phyloP scores from a whole-genome alignment of 1,139 yeast species.

The Zygosaccharomyces pseudobailii region DNA sequence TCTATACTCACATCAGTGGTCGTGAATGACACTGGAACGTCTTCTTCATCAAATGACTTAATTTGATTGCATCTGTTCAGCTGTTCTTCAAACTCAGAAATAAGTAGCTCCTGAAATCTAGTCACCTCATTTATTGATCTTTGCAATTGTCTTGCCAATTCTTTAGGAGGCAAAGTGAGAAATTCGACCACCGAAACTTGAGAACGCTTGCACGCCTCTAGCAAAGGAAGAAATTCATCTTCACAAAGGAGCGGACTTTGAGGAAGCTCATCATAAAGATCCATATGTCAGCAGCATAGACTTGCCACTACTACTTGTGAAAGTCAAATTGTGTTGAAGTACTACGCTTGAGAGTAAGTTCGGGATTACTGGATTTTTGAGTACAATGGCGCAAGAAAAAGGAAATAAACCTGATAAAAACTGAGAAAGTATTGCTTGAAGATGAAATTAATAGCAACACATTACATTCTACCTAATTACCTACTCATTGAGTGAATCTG shows the following conservation, averaged over 20 bases:
- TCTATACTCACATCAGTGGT: slow-evolving; percentile 64
- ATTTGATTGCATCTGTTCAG: slow-evolving; percentile 13
- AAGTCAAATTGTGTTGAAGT: no score
- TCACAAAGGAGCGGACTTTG: slow-evolving; percentile 31
- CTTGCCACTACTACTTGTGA: neutral
- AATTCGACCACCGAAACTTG: slow-evolving; percentile 41
- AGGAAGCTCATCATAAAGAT: slow-evolving; percentile 38
- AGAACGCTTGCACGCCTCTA: slow-evolving; percentile 27
- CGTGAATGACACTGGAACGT: slow-evolving; percentile 35
- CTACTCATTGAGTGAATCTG: neutral
- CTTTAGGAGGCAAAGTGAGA: slow-evolving; percentile 37
- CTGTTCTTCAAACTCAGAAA: slow-evolving; percentile 26
- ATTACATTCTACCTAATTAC: no score
- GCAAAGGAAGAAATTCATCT: slow-evolving; percentile 28
- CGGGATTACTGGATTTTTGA: no score
- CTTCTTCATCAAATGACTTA: slow-evolving; percentile 2
- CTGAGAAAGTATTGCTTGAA: neutral
- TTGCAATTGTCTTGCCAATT: slow-evolving; percentile 43
- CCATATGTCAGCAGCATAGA: slow-evolving; percentile 29
- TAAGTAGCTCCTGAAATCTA: slow-evolving; percentile 37
- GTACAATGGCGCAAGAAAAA: neutral
- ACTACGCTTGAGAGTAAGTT: no score
- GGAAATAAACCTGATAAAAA: neutral
- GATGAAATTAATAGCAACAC: neutral
- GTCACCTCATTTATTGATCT: slow-evolving; percentile 47